phyloP scores from a whole-genome alignment of 768 basidiomycete genomes.

The Kwoniella sp. region DNA sequence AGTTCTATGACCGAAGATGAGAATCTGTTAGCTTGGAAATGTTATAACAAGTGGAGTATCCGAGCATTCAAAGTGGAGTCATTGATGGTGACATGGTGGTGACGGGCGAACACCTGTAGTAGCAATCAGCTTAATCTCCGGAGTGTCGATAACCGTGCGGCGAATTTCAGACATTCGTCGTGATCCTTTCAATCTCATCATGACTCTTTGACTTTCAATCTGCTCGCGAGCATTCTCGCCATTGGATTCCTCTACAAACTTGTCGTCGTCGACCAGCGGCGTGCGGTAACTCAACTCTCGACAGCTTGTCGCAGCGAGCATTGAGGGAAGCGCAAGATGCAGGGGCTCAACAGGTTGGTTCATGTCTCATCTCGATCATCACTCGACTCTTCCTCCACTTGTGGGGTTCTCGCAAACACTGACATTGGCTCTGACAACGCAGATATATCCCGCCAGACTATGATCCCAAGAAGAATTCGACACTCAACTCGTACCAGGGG shows the following conservation, averaged over 20 bases:
- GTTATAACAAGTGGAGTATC: no score
- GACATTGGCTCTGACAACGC: slow-evolving; percentile 5
- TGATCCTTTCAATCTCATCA: neutral
- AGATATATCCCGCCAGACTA: slow-evolving; percentile 78
- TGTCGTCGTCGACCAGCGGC: no score
- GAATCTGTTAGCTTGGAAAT: no score
- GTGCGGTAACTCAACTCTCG: no score
- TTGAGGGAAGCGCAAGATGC: slow-evolving; percentile 18
- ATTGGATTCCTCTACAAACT: no score
- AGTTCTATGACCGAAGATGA: neutral
- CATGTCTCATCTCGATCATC: neutral
- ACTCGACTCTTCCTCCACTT: neutral
- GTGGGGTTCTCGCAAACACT: neutral
- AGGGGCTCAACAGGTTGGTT: slow-evolving; percentile 42
- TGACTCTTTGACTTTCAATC: neutral
- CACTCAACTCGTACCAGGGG: slow-evolving; percentile 60
- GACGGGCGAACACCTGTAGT: no score
- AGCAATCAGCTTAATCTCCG: no score
- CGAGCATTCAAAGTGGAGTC: no score
- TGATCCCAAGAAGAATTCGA: slow-evolving; percentile 63
- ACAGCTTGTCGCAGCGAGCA: neutral
- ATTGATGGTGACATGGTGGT: no score
- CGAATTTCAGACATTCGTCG: neutral
- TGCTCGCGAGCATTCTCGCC: neutral
- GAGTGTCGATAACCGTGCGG: no score